Percentiles rank a stretch among this genome's conserved stretches.
These are phyloP conservation scores for Acorus calamus DNA, from an alignment of 106 monocot genomes.

Conservation along the genomic window DNA sequence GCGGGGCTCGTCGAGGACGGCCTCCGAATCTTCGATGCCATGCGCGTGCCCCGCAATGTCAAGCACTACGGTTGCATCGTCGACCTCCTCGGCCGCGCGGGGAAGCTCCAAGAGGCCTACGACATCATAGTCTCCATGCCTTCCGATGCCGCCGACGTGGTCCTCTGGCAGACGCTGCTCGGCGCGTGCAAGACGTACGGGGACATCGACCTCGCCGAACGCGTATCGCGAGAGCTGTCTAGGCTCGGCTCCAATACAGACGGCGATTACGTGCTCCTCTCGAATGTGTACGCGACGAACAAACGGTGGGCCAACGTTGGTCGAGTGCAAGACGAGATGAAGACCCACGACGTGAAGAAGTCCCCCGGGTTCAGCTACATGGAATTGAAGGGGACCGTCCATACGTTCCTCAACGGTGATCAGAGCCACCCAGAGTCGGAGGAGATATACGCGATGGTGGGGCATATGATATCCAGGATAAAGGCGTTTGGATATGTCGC, in stretches of 20 bases:
- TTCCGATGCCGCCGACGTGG: conserved; percentile 29
- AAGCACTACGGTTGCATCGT: conserved; percentile 89
- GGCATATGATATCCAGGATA: conserved; percentile 47
- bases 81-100: conserved; percentile 63
- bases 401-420: conserved; percentile 68
- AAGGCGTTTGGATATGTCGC: conserved; percentile 48
- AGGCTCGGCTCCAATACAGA: conserved; percentile 48
- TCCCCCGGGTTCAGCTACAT: conserved; percentile 67
- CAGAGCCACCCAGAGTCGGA: conserved; percentile 40
- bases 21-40: conserved; percentile 46
- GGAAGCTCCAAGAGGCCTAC: conserved; percentile 52
- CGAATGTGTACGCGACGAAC: conserved; percentile 75
- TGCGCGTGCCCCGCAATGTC: conserved; percentile 34
- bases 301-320: conserved; percentile 70
- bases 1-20: conserved; percentile 77
- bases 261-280: conserved; percentile 85
- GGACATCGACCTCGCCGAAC: conserved; percentile 49
- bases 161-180: conserved; percentile 84
- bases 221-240: conserved; percentile 35
- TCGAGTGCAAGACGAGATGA: conserved; percentile 58
- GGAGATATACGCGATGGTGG: conserved; percentile 52
- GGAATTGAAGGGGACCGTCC: conserved; percentile 43
- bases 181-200: conserved; percentile 67
- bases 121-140: conserved; percentile 44
- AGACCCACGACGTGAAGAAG: conserved; percentile 50